These are phyloP conservation scores for Trichoderma virens DNA, from an alignment of 495 filamentous ascomycete genomes.

Conservation along the genomic window DNA sequence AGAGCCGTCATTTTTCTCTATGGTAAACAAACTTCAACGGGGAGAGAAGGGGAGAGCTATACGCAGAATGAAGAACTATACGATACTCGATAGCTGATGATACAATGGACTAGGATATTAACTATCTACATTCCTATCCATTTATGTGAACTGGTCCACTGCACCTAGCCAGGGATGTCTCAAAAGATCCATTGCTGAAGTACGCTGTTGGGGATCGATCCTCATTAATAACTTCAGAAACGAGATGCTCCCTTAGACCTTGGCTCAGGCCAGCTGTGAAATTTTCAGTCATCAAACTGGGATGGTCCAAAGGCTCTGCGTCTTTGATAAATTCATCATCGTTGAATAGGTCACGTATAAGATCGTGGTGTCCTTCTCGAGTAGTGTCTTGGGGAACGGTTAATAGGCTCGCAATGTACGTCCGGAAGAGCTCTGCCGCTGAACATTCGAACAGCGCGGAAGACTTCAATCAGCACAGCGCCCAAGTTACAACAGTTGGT, in stretches of 20 bases:
- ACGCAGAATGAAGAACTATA: too few species aligned
- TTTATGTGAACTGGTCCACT: neutral
- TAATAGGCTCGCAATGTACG: neutral
- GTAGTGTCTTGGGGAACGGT: neutral
- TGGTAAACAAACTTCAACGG: too few species aligned
- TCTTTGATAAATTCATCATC: neutral
- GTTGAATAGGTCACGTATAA: neutral
- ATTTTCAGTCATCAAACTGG: neutral
- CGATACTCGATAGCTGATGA: too few species aligned
- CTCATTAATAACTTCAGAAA: neutral
- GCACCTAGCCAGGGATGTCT: neutral
- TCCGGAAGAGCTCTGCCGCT: neutral
- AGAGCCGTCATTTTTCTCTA: too few species aligned
- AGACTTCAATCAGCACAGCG: neutral
- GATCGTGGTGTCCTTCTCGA: neutral
- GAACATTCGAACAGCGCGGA: neutral
- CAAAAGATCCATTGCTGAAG: neutral
- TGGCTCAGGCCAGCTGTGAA: neutral
- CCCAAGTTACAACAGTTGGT: conserved; percentile 18
- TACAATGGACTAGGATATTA: too few species aligned
- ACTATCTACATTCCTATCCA: too few species aligned
- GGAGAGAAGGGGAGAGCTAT: too few species aligned
- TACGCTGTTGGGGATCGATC: neutral
- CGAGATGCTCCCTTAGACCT: neutral
- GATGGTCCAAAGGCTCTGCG: neutral